Conservation (phyloP, 164 flowering plant genomes). For the Nelumbo lutea region DNA sequence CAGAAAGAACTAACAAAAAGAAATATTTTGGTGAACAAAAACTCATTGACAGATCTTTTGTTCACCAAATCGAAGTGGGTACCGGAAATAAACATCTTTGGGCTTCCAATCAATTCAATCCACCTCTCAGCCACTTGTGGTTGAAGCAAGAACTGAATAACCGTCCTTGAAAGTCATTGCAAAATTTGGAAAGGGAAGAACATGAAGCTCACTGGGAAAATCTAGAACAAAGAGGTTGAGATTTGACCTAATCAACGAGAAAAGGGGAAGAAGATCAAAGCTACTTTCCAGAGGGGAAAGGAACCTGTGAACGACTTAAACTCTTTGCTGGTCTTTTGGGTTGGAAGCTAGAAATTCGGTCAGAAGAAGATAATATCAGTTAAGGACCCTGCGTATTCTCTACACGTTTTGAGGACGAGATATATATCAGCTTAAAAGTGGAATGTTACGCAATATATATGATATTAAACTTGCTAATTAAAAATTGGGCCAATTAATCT, state of each 20-base stretch:
- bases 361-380: background rate
- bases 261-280: conserved; percentile 2
- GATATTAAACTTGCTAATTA: too few species aligned
- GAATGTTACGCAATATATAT: too few species aligned
- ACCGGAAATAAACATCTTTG: conserved; percentile 4
- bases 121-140: background rate
- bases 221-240: background rate
- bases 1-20: conserved; percentile 26
- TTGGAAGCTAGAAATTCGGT: conserved; percentile 1
- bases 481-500: too few species aligned
- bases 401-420: background rate
- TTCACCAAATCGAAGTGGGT: conserved; percentile 17
- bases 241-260: conserved; percentile 11
- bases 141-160: conserved; percentile 12
- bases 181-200: conserved; percentile 8
- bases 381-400: background rate
- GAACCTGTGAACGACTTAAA: conserved; percentile 8
- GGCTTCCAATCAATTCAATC: conserved; percentile 15
- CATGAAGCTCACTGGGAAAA: background rate
- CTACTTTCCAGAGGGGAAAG: conserved; percentile 6
- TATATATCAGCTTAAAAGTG: too few species aligned
- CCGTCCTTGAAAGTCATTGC: background rate
- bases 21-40: conserved; percentile 27
- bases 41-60: conserved; percentile 12
- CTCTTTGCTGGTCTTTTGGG: background rate